Percentiles rank a stretch among this genome's conserved stretches.
These are phyloP conservation scores for Nyctanthes arbortristis DNA, from an alignment of 257 asterid species.

Conservation along the genomic window DNA sequence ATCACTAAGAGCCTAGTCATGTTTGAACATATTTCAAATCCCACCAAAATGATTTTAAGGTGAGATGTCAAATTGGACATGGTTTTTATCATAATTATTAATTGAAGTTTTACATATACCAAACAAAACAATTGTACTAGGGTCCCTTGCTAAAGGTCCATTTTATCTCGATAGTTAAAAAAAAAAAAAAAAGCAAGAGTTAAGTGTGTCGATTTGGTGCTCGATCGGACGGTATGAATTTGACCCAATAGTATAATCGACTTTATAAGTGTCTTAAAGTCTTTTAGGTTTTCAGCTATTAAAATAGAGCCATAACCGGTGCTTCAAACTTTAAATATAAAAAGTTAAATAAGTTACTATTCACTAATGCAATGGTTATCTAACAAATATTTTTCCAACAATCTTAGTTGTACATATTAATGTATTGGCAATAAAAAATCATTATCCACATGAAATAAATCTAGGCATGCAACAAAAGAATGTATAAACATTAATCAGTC, in stretches of 20 bases:
- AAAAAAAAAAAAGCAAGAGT: neutral
- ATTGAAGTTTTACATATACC: neutral
- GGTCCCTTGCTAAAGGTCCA: neutral
- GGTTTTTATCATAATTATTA: neutral
- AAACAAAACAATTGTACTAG: neutral
- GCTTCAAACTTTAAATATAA: too few species aligned
- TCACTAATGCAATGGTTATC: slow-evolving; percentile 15
- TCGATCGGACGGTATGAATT: too few species aligned
- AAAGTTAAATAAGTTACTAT: neutral
- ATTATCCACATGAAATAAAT: neutral
- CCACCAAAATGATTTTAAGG: neutral
- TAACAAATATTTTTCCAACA: neutral
- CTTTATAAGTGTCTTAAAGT: too few species aligned
- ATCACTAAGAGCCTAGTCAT: neutral
- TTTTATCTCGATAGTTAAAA: neutral
- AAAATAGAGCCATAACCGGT: too few species aligned
- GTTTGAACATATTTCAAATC: neutral
- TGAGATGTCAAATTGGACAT: neutral
- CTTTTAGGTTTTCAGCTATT: too few species aligned
- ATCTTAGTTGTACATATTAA: too few species aligned
- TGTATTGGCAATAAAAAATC: neutral
- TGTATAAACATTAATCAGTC: neutral
- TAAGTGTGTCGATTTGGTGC: too few species aligned
- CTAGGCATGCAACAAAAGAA: neutral
- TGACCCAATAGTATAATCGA: too few species aligned